Evolutionary conservation across 768 basidiomycete species (phyloP).

Genomic region (Arthromyces matolae): DNA sequence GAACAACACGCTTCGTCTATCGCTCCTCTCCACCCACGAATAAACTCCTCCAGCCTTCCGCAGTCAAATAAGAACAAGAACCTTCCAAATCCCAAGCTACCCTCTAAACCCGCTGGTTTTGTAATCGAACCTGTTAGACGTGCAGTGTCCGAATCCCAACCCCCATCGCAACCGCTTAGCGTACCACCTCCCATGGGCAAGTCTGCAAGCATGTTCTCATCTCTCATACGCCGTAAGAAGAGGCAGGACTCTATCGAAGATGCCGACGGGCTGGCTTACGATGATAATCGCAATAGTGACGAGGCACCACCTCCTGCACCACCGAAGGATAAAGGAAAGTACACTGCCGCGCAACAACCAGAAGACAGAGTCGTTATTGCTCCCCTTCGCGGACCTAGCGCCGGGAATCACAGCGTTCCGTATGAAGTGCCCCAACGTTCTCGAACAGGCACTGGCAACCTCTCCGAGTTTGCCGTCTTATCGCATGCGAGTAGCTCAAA

Average conservation of each 20-base stretch:
- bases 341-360: slow-evolving; percentile 12
- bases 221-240: slow-evolving; percentile 40
- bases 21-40: slow-evolving; percentile 1
- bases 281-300: slow-evolving; percentile 21
- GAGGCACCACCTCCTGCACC: slow-evolving; percentile 47
- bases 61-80: slow-evolving; percentile 15
- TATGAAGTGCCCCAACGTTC: slow-evolving; percentile 17
- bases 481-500: slow-evolving; percentile 31
- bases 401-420: background rate
- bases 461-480: slow-evolving; percentile 40
- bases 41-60: slow-evolving; percentile 5
- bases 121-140: slow-evolving; percentile 25
- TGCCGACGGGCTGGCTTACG: slow-evolving; percentile 10
- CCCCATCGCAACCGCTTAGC: slow-evolving; percentile 16
- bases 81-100: slow-evolving; percentile 17
- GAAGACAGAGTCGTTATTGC: slow-evolving; percentile 16
- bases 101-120: slow-evolving; percentile 14
- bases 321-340: slow-evolving; percentile 39
- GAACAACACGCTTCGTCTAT: slow-evolving; percentile 12
- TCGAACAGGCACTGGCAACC: slow-evolving; percentile 32
- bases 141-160: slow-evolving; percentile 32
- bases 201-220: slow-evolving; percentile 28
- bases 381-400: slow-evolving; percentile 12
- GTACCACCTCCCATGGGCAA: slow-evolving; percentile 22
- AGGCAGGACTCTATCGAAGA: slow-evolving; percentile 23